Conservation (phyloP, 345 rosid species). For the Corchorus olitorius region DNA sequence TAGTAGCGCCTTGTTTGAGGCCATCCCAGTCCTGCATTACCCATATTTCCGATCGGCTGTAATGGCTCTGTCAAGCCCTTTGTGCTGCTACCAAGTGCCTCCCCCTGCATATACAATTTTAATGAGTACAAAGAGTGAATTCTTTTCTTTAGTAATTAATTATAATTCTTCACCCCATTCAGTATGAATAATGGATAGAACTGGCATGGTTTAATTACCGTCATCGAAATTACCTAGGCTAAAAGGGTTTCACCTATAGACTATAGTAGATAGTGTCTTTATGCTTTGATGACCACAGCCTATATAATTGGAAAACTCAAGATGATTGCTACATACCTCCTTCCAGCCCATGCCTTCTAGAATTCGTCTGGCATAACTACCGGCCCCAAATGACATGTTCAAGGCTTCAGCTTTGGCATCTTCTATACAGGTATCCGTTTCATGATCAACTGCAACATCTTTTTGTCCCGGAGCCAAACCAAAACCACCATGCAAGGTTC, state of each 20-base stretch:
- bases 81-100: constrained; percentile 58
- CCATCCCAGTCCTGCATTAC: constrained; percentile 80
- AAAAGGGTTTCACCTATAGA: neutral
- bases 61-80: constrained; percentile 74
- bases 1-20: constrained; percentile 37
- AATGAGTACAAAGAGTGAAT: neutral
- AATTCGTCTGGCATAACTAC: constrained; percentile 79
- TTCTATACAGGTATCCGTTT: constrained; percentile 38
- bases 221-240: neutral
- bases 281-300: neutral
- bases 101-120: constrained; percentile 54
- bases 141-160: neutral
- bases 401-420: constrained; percentile 72
- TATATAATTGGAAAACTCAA: neutral
- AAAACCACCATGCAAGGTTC: constrained; percentile 76
- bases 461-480: constrained; percentile 92
- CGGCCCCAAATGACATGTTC: constrained; percentile 68
- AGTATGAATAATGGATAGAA: neutral
- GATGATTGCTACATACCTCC: constrained; percentile 47
- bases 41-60: constrained; percentile 67
- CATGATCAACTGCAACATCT: constrained; percentile 29
- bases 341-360: constrained; percentile 92
- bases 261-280: neutral
- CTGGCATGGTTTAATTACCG: neutral
- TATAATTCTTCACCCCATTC: neutral